These are phyloP conservation scores for Effrenium voratum DNA, from an alignment of 73 alveolate species.

Conservation along the genomic window DNA sequence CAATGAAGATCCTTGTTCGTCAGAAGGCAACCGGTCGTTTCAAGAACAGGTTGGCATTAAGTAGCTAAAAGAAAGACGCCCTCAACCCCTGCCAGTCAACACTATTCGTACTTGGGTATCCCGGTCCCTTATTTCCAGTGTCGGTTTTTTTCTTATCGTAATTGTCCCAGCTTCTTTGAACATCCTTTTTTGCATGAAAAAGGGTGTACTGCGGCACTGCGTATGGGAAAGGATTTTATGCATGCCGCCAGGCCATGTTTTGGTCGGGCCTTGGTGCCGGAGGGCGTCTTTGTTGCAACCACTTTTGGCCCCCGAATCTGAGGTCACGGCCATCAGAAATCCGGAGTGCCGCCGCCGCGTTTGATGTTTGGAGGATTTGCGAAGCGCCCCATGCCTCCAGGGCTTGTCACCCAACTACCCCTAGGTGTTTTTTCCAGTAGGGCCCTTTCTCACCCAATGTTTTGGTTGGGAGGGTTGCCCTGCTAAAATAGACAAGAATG, in stretches of 20 bases:
- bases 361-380: not conserved
- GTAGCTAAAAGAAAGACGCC: no score
- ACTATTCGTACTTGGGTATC: no score
- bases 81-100: no score
- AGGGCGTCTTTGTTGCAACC: not conserved
- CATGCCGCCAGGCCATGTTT: not conserved
- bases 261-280: not conserved
- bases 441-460: not conserved
- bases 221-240: not conserved
- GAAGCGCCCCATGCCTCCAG: not conserved
- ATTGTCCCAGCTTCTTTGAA: no score
- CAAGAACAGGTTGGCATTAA: no score
- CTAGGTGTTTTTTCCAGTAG: not conserved
- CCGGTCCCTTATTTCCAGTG: no score
- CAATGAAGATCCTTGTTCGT: no score
- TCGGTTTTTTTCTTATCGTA: no score
- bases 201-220: not conserved
- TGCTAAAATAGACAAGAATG: no score
- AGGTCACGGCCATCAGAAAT: conserved; percentile 76
- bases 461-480: not conserved
- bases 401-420: not conserved
- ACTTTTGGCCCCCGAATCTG: not conserved
- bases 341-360: conserved; percentile 68
- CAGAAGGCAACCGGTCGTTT: no score
- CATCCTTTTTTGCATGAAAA: not conserved